Percentiles rank a stretch among this genome's conserved stretches.
Evolutionary conservation across 2,329 filamentous ascomycete genomes (phyloP).

Genomic region (Apiospora malaysiana): DNA sequence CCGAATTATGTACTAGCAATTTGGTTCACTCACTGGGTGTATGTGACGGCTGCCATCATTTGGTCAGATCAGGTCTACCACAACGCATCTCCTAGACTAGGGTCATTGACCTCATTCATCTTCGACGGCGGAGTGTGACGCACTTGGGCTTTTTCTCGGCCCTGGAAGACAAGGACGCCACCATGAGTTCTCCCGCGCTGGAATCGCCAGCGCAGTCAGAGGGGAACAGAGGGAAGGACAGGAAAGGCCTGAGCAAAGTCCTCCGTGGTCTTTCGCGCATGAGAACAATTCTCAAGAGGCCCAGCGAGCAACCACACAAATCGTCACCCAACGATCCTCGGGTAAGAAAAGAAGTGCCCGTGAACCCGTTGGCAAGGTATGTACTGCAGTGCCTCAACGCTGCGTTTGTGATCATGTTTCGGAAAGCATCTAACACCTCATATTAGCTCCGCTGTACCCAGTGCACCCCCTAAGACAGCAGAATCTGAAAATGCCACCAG

Average conservation of each 20-base stretch:
- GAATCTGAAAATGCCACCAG: conserved; percentile 15
- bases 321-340: background rate
- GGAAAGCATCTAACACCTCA: background rate
- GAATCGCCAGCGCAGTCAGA: background rate
- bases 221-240: conserved; percentile 33
- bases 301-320: conserved; percentile 39
- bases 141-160: background rate
- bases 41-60: background rate
- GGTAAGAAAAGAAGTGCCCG: conserved; percentile 27
- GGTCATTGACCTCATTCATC: background rate
- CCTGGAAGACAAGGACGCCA: background rate
- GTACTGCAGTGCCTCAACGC: conserved; percentile 10
- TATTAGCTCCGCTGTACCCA: background rate
- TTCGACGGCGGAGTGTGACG: background rate
- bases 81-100: background rate
- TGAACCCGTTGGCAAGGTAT: conserved; percentile 11
- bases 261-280: conserved; percentile 46
- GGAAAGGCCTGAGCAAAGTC: conserved; percentile 54
- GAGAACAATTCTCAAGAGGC: conserved; percentile 56
- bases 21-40: background rate
- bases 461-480: background rate
- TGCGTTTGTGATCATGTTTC: background rate
- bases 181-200: conserved; percentile 1
- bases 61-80: background rate
- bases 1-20: background rate